These are phyloP conservation scores for Apophysomyces ossiformis DNA, from an alignment of 371 early-diverging fungal genomes.

Conservation along the genomic window DNA sequence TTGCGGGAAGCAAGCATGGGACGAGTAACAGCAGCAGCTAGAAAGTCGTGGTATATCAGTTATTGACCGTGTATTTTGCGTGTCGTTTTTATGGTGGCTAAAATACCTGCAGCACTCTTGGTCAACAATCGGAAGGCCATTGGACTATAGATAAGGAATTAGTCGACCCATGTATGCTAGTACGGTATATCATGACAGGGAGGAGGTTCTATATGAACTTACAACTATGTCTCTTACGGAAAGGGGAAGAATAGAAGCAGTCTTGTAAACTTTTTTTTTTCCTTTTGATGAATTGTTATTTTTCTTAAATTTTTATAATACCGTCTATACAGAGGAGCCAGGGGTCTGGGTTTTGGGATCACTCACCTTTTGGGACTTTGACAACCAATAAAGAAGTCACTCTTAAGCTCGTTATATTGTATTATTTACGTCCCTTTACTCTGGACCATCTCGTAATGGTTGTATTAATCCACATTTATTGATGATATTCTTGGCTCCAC, in stretches of 20 bases:
- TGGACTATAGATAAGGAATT: neutral
- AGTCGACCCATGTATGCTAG: neutral
- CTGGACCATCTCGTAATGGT: neutral
- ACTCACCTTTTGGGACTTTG: too few species aligned
- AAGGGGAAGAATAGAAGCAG: conserved; percentile 2
- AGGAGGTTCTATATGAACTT: conserved; percentile 3
- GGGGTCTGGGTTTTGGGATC: too few species aligned
- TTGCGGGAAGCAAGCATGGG: conserved; percentile 49
- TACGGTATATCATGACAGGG: neutral
- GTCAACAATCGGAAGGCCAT: conserved; percentile 60
- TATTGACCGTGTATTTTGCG: neutral
- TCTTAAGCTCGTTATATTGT: too few species aligned
- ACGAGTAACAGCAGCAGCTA: conserved; percentile 48
- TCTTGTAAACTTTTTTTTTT: conserved; percentile 4
- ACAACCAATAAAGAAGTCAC: too few species aligned
- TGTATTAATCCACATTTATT: conserved; percentile 1
- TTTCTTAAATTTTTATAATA: neutral
- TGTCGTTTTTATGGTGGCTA: neutral
- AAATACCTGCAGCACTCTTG: conserved; percentile 51
- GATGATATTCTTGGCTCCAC: neutral
- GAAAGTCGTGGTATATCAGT: conserved; percentile 9
- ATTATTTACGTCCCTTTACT: neutral
- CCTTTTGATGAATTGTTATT: conserved; percentile 3
- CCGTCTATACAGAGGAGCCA: too few species aligned
- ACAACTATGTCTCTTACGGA: conserved; percentile 9